Base-by-base conservation (phyloP, 2,329 filamentous ascomycete species). In the Fusarium torulosum region DNA sequence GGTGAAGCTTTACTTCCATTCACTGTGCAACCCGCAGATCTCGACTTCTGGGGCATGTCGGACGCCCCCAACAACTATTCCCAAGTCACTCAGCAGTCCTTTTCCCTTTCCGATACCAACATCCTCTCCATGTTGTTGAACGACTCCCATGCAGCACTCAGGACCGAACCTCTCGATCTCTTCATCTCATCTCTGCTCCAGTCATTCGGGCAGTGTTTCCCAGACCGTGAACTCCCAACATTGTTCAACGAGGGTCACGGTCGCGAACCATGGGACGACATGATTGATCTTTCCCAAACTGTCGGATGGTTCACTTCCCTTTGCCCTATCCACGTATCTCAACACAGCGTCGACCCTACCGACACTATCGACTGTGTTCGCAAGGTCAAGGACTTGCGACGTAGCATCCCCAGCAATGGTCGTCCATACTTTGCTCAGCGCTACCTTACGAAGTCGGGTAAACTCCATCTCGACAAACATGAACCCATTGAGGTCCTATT, bases 241-340 rank as follows among this genome's bases (percentile, higher is more conserved):
- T 63, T 83, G 2, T 82, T 79, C 67, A 77, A 73, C 38, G 81
- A 83, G 57, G 75, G 77, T 0, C 81, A 83, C 25, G 82, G 81
- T 2, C 75, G 82, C 9, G 80, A 83, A 31, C 59, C 76, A 1
- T 78, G 75, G 72, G 71, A 75, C 23, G 29, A 68, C 3, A 29
- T 42, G 1, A 64, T 80, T 10, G 77, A 83, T 47, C 63, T 79
- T 2, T 79, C 80, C 0, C 62, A 73, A 2, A 82, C 79, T 0
- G 78, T 83, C 1, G 82, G 82, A 6, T 84, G 81, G 81, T 83
- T 83, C 55, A 83, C 82, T 1, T 80, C 79, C 0, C 72, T 83
- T 14, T 76, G 71, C 17, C 81, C 81, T 0, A 40, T 81, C 0
- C 69, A 66, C 0, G 17, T 75, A 3, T 29, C 62, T 7, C 49